phyloP scores from a whole-genome alignment of 257 asterid genomes.

The Handroanthus guayacan region DNA sequence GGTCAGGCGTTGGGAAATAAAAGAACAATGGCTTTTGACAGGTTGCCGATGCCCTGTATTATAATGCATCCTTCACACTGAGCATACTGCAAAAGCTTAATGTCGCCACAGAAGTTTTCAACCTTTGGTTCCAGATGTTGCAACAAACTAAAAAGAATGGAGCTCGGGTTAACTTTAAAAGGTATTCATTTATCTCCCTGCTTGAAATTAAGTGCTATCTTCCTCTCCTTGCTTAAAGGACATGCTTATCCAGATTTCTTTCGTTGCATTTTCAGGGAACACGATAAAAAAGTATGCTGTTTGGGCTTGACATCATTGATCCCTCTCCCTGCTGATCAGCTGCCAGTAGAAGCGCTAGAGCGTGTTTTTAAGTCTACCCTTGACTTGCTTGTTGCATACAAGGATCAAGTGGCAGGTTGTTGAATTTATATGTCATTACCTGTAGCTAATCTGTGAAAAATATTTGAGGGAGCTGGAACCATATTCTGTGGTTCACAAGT shows the following conservation, averaged over 20 bases:
- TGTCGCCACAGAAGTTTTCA: slow-evolving; percentile 86
- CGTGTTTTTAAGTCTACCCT: slow-evolving; percentile 92
- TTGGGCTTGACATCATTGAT: slow-evolving; percentile 95
- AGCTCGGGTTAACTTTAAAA: slow-evolving; percentile 73
- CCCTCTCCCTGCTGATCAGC: slow-evolving; percentile 87
- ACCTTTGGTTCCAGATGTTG: slow-evolving; percentile 97
- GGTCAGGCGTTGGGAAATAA: slow-evolving; percentile 22
- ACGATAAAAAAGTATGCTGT: slow-evolving; percentile 95
- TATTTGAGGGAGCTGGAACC: background rate
- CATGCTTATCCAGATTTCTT: background rate
- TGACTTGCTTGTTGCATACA: slow-evolving; percentile 93
- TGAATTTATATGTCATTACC: slow-evolving; percentile 27
- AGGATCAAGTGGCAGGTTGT: slow-evolving; percentile 98
- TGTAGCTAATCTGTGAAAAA: slow-evolving; percentile 10
- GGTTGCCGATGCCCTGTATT: slow-evolving; percentile 96
- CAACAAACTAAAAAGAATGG: slow-evolving; percentile 91
- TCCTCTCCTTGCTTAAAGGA: slow-evolving; percentile 12
- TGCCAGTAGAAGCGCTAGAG: slow-evolving; percentile 89
- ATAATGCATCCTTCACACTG: slow-evolving; percentile 77
- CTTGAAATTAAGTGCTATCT: slow-evolving; percentile 16
- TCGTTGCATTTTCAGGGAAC: slow-evolving; percentile 73
- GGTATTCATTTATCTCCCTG: slow-evolving; percentile 46
- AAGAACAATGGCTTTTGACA: slow-evolving; percentile 44
- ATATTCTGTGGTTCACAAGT: slow-evolving; percentile 2
- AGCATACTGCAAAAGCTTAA: slow-evolving; percentile 87